phyloP scores from a whole-genome alignment of 306 rosid genomes.

The Casuarina equisetifolia region DNA sequence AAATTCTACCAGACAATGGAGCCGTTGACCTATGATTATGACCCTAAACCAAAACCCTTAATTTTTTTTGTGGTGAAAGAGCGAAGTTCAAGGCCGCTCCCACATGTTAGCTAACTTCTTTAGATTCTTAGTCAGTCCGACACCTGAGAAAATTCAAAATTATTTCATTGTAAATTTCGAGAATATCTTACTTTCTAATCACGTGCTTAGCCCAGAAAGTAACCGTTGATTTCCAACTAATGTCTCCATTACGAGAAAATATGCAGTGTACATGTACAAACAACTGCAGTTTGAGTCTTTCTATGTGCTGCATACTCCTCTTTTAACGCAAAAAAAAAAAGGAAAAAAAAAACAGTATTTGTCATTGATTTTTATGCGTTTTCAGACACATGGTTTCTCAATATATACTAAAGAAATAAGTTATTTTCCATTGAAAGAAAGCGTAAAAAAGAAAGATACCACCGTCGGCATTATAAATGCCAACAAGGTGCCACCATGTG shows the following conservation, averaged over 20 bases:
- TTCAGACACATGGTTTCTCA: too few species aligned
- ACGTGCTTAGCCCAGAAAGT: conserved; percentile 45
- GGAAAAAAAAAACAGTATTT: too few species aligned
- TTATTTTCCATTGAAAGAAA: too few species aligned
- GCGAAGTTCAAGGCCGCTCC: conserved; percentile 39
- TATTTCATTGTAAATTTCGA: background rate
- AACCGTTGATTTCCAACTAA: conserved; percentile 40
- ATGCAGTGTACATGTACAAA: background rate
- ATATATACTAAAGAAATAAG: too few species aligned
- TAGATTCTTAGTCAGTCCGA: background rate
- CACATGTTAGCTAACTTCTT: conserved; percentile 47
- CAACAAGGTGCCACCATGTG: conserved; percentile 34
- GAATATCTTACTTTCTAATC: conserved; percentile 33
- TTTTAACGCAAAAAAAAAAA: too few species aligned
- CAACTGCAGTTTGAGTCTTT: too few species aligned
- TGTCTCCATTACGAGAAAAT: background rate
- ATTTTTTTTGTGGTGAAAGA: conserved; percentile 2
- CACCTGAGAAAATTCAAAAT: conserved; percentile 8
- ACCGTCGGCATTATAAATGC: background rate
- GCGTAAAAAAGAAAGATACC: too few species aligned
- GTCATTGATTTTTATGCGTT: too few species aligned
- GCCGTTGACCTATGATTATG: conserved; percentile 43
- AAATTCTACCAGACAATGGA: conserved; percentile 11
- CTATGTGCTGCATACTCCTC: too few species aligned
- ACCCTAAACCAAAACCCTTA: background rate